Evolutionary conservation across 1,139 yeast genomes (phyloP).

Genomic region (Fermentozyma sake): DNA sequence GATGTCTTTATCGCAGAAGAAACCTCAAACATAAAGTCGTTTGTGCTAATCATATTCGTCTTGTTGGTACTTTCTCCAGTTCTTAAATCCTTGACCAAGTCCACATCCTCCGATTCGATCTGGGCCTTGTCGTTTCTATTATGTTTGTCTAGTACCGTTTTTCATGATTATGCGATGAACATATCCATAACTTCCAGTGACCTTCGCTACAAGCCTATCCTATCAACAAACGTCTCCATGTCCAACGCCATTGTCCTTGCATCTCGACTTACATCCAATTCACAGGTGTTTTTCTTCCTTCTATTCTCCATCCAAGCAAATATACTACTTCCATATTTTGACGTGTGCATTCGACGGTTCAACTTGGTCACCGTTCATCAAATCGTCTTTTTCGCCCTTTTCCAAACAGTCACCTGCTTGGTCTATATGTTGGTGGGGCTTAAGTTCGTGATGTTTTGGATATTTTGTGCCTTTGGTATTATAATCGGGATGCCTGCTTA

Average conservation of each 20-base stretch:
- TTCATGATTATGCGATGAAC: slow-evolving; percentile 61
- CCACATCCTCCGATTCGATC: slow-evolving; percentile 90
- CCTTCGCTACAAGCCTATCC: slow-evolving; percentile 45
- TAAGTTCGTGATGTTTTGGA: slow-evolving; percentile 45
- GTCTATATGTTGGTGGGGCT: slow-evolving; percentile 33
- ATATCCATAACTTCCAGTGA: slow-evolving; percentile 5
- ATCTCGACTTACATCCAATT: slow-evolving; percentile 69
- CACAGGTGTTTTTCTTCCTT: slow-evolving; percentile 78
- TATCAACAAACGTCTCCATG: slow-evolving; percentile 78
- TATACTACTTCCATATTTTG: slow-evolving; percentile 69
- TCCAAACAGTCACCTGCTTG: slow-evolving; percentile 18
- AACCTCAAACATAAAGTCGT: slow-evolving; percentile 47
- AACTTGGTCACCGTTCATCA: slow-evolving; percentile 26
- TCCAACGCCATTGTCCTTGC: slow-evolving; percentile 89
- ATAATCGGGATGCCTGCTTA: slow-evolving; percentile 64
- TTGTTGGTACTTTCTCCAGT: slow-evolving; percentile 83
- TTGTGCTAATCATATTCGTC: slow-evolving; percentile 62
- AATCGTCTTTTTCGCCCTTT: slow-evolving; percentile 23
- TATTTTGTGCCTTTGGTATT: slow-evolving; percentile 42
- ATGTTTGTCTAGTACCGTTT: slow-evolving; percentile 59
- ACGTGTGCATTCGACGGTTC: slow-evolving; percentile 49
- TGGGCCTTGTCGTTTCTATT: slow-evolving; percentile 89
- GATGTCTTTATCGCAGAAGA: no score
- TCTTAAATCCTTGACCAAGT: slow-evolving; percentile 77
- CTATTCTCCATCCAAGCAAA: slow-evolving; percentile 67